Evolutionary conservation across 2,329 filamentous ascomycete genomes (phyloP).

Genomic region (Aspergillus viridinutans): DNA sequence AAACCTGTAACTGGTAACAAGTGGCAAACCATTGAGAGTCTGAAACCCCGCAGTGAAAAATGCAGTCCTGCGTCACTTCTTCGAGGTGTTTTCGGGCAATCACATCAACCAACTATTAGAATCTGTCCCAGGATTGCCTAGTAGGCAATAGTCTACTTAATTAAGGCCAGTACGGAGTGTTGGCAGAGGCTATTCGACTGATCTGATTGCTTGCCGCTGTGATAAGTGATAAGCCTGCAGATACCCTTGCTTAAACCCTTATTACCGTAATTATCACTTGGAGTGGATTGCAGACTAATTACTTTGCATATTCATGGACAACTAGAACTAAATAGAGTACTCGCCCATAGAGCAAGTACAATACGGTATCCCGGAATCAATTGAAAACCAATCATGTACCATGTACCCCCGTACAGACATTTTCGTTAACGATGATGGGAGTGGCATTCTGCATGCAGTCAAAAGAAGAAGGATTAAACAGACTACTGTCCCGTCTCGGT

Average conservation of each 20-base stretch:
- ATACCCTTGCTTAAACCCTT: neutral
- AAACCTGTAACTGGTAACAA: neutral
- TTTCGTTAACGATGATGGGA: neutral
- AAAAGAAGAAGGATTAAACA: neutral
- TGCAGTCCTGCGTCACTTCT: neutral
- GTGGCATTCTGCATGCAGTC: too few relatives aligned
- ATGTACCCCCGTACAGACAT: neutral
- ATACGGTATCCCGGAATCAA: too few relatives aligned
- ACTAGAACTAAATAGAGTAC: too few relatives aligned
- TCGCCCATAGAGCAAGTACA: too few relatives aligned
- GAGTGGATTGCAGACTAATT: neutral
- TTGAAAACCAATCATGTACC: neutral
- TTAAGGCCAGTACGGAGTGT: neutral
- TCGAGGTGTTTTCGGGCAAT: too few relatives aligned
- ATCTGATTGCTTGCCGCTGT: neutral
- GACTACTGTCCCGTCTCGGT: conserved; percentile 52
- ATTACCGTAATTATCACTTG: neutral
- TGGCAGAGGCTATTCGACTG: neutral
- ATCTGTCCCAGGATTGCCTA: neutral
- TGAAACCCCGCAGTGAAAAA: neutral
- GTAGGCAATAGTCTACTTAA: neutral
- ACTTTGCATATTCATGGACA: neutral
- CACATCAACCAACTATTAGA: too few relatives aligned
- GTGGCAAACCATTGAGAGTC: neutral
- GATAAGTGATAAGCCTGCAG: neutral